Evolutionary conservation across 805 yeast genomes (phyloP), one percentile per base, ranked within the genome.

Genomic region (Schwanniomyces occidentalis): DNA sequence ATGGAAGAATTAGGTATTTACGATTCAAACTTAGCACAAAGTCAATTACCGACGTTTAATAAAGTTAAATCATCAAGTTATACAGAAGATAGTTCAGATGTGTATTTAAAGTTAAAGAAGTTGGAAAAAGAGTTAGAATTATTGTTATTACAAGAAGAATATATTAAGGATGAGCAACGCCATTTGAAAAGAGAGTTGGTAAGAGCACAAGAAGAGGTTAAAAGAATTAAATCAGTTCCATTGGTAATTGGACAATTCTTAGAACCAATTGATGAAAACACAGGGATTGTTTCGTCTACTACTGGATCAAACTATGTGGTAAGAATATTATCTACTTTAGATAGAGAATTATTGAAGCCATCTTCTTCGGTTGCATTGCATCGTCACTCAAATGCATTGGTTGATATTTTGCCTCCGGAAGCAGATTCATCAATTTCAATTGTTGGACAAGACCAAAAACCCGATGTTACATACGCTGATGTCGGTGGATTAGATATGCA

Each of bases 401-500:
- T 93, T 22, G 98, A 93, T 61, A 93, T 95, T 38, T 70, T 93
- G 54, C 99, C 99, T 17, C 99, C 99, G 18, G 99, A 93, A 71
- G 97, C 98, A 0, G 99, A 93, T 56, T 89, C 97, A 2, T 82
- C 93, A 23, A 93, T 93, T 47, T 82, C 99, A 22, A 89, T 95
- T 60, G 84, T 93, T 52, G 95, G 96, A 20, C 95, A 91, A 27
- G 85, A 87, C 51, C 96, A 95, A 64, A 86, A 85, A 56, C 95
- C 95, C 16, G 90, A 85, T 54, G 93, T 85, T 24, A 81, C 96
- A 2, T 93, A 93, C 54, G 95, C 96, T 21, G 99, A 93, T 61
- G 97, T 93, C 37, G 99, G 99, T 64, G 99, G 99, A 25, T 73
- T 93, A 58, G 99, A 93, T 62, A 89, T 93, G 95, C 99, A 93